Percentiles rank a stretch among this genome's conserved stretches.
Conservation (phyloP, 1,284 basidiomycete species). For the Microbotryomycetes sp. region DNA sequence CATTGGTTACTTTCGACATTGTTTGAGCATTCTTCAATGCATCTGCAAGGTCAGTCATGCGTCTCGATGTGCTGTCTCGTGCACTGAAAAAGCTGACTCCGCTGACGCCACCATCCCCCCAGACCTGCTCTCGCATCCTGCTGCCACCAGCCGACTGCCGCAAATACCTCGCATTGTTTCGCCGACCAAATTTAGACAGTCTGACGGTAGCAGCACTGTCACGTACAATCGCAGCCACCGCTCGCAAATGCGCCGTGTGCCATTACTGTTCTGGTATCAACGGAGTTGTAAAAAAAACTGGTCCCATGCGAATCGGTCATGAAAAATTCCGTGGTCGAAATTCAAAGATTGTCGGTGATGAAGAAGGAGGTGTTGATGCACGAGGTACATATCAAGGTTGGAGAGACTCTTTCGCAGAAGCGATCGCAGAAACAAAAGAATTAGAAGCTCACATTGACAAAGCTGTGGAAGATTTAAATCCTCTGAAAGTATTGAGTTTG, state of each 20-base stretch:
- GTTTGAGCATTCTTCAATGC: slow-evolving; percentile 85
- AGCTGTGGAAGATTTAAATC: slow-evolving; percentile 91
- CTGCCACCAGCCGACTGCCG: slow-evolving; percentile 83
- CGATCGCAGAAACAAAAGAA: slow-evolving; percentile 81
- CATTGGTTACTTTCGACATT: slow-evolving; percentile 96
- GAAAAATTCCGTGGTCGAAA: slow-evolving; percentile 97
- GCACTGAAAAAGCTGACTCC: slow-evolving; percentile 3
- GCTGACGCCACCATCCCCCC: neutral
- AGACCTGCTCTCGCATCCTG: slow-evolving; percentile 94
- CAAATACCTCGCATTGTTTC: slow-evolving; percentile 77
- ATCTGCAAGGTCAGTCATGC: slow-evolving; percentile 72
- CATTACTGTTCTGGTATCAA: slow-evolving; percentile 90
- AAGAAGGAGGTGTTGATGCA: slow-evolving; percentile 23
- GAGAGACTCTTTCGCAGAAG: slow-evolving; percentile 74
- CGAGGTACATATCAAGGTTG: slow-evolving; percentile 56
- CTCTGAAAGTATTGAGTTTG: slow-evolving; percentile 85
- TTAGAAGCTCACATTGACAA: slow-evolving; percentile 78
- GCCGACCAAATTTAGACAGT: slow-evolving; percentile 84
- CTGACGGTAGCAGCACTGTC: slow-evolving; percentile 77
- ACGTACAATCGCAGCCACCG: slow-evolving; percentile 82
- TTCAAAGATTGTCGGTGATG: slow-evolving; percentile 71
- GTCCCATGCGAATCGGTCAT: slow-evolving; percentile 90
- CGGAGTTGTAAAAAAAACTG: slow-evolving; percentile 94
- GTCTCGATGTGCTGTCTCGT: neutral
- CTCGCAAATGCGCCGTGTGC: slow-evolving; percentile 87